These are phyloP conservation scores for Cyberlindnera veronae DNA, from an alignment of 805 yeast species.

Conservation along the genomic window DNA sequence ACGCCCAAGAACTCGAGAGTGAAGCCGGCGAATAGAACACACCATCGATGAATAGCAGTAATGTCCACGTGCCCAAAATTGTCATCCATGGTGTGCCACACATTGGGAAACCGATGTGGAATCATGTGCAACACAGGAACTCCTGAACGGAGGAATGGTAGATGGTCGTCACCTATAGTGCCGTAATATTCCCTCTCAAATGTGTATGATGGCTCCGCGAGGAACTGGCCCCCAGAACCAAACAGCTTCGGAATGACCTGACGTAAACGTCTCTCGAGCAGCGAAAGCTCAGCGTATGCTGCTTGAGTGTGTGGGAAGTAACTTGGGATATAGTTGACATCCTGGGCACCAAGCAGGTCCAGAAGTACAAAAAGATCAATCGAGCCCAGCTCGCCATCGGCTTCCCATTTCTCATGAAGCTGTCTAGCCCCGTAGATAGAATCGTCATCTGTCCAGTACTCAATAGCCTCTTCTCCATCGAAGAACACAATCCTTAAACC, in stretches of 20 bases:
- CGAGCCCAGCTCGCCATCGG: constrained; percentile 24
- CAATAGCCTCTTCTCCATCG: constrained; percentile 62
- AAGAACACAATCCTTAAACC: constrained; percentile 51
- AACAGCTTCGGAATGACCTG: constrained; percentile 11
- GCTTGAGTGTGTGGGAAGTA: constrained; percentile 40
- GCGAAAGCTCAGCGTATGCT: constrained; percentile 34
- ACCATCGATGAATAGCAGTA: constrained; percentile 43
- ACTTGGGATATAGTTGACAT: constrained; percentile 32
- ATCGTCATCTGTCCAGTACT: constrained; percentile 47
- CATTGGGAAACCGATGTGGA: constrained; percentile 47
- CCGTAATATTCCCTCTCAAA: constrained; percentile 17
- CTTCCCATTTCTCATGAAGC: constrained; percentile 39
- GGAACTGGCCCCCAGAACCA: constrained; percentile 2
- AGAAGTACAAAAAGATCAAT: constrained; percentile 47
- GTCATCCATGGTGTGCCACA: constrained; percentile 52
- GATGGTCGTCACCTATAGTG: constrained; percentile 47
- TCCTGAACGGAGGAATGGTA: constrained; percentile 45
- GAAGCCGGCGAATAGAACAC: constrained; percentile 38
- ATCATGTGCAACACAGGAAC: constrained; percentile 50
- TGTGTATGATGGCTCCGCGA: constrained; percentile 17
- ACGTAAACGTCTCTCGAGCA: constrained; percentile 30
- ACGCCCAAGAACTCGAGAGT: constrained; percentile 24
- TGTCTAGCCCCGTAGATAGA: constrained; percentile 56
- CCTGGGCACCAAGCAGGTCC: constrained; percentile 45
- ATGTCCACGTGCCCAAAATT: constrained; percentile 40